A percentile compares a stretch with the other conserved stretches of the same genome.
phyloP scores from a whole-genome alignment of 768 basidiomycete genomes.

The Boletus eberwhitei region DNA sequence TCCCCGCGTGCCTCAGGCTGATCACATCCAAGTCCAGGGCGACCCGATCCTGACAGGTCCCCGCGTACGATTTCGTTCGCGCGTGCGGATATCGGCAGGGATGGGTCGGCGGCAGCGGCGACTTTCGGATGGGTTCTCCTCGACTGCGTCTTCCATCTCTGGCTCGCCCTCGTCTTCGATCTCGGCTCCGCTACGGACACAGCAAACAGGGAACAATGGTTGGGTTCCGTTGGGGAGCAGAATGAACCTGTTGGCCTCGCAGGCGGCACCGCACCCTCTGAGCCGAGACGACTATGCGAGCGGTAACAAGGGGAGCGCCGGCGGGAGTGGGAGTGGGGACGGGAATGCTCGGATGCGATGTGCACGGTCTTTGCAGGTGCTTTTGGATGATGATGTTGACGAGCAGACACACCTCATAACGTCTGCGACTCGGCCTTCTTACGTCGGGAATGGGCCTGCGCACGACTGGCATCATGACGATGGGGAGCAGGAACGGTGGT shows the following conservation, averaged over 20 bases:
- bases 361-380: slow-evolving; percentile 4
- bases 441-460: slow-evolving; percentile 21
- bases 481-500: slow-evolving; percentile 35
- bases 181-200: slow-evolving; percentile 71
- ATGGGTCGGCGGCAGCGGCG: slow-evolving; percentile 47
- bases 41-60: slow-evolving; percentile 10
- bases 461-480: slow-evolving; percentile 14
- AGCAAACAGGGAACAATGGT: slow-evolving; percentile 46
- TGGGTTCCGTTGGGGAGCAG: slow-evolving; percentile 65
- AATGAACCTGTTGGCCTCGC: slow-evolving; percentile 35
- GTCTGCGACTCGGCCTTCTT: slow-evolving; percentile 19
- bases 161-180: slow-evolving; percentile 77
- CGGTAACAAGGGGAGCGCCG: neutral
- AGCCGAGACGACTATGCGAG: neutral
- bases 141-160: slow-evolving; percentile 42
- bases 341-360: neutral
- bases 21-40: slow-evolving; percentile 9
- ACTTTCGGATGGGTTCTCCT: slow-evolving; percentile 21
- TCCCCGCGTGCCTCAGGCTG: neutral
- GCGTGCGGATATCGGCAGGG: slow-evolving; percentile 76
- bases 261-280: neutral
- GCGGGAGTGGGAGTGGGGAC: neutral
- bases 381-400: slow-evolving; percentile 16
- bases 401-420: slow-evolving; percentile 42
- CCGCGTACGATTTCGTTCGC: slow-evolving; percentile 65